Percentiles rank a stretch among this genome's conserved stretches.
Conservation (phyloP, 2,329 filamentous ascomycete species). For the Aspergillus quadricinctus region DNA sequence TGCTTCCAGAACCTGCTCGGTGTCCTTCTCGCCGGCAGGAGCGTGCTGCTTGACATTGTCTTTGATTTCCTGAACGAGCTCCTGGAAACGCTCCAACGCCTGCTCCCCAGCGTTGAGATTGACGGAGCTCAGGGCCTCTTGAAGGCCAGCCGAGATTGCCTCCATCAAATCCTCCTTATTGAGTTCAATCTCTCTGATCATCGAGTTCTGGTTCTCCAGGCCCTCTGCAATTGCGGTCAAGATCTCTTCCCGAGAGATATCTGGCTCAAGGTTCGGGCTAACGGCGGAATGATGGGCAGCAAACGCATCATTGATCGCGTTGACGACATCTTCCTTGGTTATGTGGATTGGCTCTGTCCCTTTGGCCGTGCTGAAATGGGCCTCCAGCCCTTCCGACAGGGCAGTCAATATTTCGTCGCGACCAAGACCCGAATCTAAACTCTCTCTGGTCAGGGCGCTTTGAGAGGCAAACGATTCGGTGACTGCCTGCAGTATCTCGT, state of each 20-base stretch:
- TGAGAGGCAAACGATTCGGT: conserved; percentile 24
- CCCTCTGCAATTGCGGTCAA: conserved; percentile 57
- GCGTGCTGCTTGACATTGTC: conserved; percentile 72
- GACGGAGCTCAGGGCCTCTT: conserved; percentile 49
- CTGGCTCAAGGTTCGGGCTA: conserved; percentile 33
- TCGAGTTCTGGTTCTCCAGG: conserved; percentile 45
- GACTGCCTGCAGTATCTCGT: conserved; percentile 32
- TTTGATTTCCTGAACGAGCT: conserved; percentile 58
- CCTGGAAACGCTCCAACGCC: conserved; percentile 56
- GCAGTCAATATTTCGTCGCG: conserved; percentile 56
- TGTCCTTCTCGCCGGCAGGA: conserved; percentile 72
- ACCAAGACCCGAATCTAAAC: conserved; percentile 40
- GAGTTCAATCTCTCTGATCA: conserved; percentile 57
- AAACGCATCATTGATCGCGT: conserved; percentile 31
- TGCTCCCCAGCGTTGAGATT: conserved; percentile 52
- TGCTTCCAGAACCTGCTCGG: conserved; percentile 82
- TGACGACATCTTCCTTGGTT: conserved; percentile 28
- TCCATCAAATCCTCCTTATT: conserved; percentile 54
- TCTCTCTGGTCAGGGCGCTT: conserved; percentile 28
- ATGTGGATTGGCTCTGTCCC: conserved; percentile 50
- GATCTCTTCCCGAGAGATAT: conserved; percentile 52
- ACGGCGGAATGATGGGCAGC: conserved; percentile 25
- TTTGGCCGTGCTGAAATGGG: conserved; percentile 43
- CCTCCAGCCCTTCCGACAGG: conserved; percentile 54
- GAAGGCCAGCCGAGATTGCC: conserved; percentile 54